phyloP scores from a whole-genome alignment of 208 protist species.

The Trypanosoma scelopori region DNA sequence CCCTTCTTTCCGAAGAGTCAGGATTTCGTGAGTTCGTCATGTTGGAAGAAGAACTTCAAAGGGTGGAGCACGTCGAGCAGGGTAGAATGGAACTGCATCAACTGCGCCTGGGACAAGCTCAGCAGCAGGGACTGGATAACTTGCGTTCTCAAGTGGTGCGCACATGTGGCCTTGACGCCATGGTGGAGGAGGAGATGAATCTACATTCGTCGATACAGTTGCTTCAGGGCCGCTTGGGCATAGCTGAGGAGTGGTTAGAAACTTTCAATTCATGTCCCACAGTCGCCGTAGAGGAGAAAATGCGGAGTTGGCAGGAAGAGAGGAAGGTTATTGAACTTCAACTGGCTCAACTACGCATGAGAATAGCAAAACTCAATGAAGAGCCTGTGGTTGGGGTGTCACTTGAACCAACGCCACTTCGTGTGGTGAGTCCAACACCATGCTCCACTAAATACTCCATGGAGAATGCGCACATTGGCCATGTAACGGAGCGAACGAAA shows the following conservation, averaged over 20 bases:
- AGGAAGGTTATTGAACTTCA: conserved; percentile 18
- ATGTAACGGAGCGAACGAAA: conserved; percentile 15
- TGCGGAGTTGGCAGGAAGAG: conserved; percentile 15
- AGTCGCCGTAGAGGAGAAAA: conserved; percentile 8
- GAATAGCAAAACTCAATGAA: conserved; percentile 19
- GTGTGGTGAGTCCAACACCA: neutral
- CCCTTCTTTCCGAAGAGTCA: conserved; percentile 16
- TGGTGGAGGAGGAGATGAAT: conserved; percentile 6
- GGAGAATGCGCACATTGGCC: conserved; percentile 1
- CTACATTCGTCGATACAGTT: conserved; percentile 17
- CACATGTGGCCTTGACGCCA: conserved; percentile 10
- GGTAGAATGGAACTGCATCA: conserved; percentile 7
- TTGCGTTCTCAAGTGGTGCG: conserved; percentile 7
- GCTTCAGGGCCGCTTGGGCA: conserved; percentile 13
- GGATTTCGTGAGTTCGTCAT: conserved; percentile 22
- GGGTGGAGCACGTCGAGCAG: conserved; percentile 5
- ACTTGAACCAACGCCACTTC: neutral
- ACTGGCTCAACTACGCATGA: conserved; percentile 12
- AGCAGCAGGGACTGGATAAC: conserved; percentile 6
- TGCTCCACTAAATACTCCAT: neutral
- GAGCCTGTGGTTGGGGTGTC: conserved; percentile 1
- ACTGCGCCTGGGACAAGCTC: neutral
- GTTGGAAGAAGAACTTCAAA: conserved; percentile 14
- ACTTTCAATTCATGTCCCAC: neutral
- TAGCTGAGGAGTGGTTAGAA: conserved; percentile 11